A percentile compares a stretch with the other conserved stretches of the same genome.
phyloP scores from a whole-genome alignment of 768 basidiomycete genomes.

The Boletus edulis region DNA sequence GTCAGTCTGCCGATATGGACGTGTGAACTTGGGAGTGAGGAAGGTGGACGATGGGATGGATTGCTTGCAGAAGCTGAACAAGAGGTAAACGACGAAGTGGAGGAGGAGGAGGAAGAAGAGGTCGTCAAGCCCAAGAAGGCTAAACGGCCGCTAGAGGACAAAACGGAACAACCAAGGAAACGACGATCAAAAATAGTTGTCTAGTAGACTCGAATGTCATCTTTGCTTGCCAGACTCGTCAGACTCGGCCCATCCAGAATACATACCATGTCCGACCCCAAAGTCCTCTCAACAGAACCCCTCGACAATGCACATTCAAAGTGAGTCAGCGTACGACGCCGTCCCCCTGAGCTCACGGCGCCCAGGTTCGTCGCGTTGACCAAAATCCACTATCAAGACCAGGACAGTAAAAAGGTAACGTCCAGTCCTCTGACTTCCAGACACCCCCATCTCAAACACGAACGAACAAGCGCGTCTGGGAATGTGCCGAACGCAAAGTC shows the following conservation, averaged over 20 bases:
- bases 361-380: slow-evolving; percentile 82
- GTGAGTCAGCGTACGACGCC: slow-evolving; percentile 32
- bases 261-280: slow-evolving; percentile 38
- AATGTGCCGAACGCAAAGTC: slow-evolving; percentile 82
- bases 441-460: background rate
- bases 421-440: too few species aligned
- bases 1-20: slow-evolving; percentile 90
- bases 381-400: slow-evolving; percentile 78
- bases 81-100: background rate
- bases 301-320: slow-evolving; percentile 57
- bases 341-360: background rate
- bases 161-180: slow-evolving; percentile 16
- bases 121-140: background rate
- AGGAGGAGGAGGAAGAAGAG: background rate
- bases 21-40: slow-evolving; percentile 59
- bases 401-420: slow-evolving; percentile 67
- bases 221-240: slow-evolving; percentile 5
- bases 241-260: background rate
- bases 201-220: background rate
- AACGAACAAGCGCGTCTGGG: slow-evolving; percentile 64
- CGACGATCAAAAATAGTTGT: background rate
- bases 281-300: slow-evolving; percentile 51
- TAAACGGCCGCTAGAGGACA: slow-evolving; percentile 12
- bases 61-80: slow-evolving; percentile 18
- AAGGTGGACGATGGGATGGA: slow-evolving; percentile 32